Conservation (phyloP, 2,329 filamentous ascomycete species). For the Kalaharituber pfeilii region DNA sequence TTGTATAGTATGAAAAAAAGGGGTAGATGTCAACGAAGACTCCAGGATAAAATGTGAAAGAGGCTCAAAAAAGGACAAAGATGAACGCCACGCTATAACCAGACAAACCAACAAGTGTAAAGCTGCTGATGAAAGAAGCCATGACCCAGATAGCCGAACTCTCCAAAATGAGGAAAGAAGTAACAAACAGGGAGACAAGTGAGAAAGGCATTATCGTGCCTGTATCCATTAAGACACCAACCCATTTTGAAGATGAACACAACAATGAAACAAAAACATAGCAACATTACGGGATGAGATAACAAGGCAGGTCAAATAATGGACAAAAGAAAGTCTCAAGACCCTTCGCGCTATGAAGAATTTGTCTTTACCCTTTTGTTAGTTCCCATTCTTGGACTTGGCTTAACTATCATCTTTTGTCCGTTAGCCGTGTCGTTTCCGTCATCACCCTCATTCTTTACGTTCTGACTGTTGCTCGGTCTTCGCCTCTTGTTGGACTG, state of each 20-base stretch:
- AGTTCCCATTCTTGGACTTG: constrained; percentile 27
- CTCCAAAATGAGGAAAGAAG: constrained; percentile 1
- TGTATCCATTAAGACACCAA: constrained; percentile 1
- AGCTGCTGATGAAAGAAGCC: neutral
- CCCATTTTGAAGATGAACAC: constrained; percentile 8
- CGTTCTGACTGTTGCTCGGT: constrained; percentile 25
- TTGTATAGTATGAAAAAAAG: too few species aligned
- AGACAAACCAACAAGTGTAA: neutral
- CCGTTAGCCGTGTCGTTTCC: constrained; percentile 21
- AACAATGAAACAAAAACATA: constrained; percentile 13
- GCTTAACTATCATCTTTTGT: constrained; percentile 26
- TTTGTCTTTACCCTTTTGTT: constrained; percentile 27
- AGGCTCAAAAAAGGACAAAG: constrained; percentile 15
- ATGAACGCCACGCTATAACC: constrained; percentile 1
- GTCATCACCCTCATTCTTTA: constrained; percentile 27
- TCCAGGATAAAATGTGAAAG: constrained; percentile 6
- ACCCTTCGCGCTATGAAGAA: constrained; percentile 17
- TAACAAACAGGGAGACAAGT: constrained; percentile 4
- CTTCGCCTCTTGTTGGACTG: constrained; percentile 28
- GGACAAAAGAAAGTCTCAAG: constrained; percentile 3
- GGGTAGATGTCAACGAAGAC: constrained; percentile 22
- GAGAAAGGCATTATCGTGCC: constrained; percentile 1
- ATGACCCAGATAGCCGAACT: constrained; percentile 18
- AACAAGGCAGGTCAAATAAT: constrained; percentile 7
- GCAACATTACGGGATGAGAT: constrained; percentile 13